Base-by-base conservation (phyloP, 2,329 filamentous ascomycete genomes). In the Fusarium beomiforme region DNA sequence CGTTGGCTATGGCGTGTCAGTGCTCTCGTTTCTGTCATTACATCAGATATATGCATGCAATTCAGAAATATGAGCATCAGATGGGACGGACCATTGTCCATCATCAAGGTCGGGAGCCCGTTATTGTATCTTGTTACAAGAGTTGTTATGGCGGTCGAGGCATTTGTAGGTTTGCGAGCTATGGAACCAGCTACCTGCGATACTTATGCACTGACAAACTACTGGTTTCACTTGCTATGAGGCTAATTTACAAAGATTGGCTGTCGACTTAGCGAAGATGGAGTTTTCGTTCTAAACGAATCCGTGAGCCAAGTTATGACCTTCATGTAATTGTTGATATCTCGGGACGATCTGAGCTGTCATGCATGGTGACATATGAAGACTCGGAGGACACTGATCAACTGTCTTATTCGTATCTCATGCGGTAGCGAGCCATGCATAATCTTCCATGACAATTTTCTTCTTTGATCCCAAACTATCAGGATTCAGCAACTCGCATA, bases 121-220 rank as follows among this genome's bases (percentile, higher is more conserved):
- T 21, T 70, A 9, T 42, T 70, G 19, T 70, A 69, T 54, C 65
- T 68, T 34, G 37, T 31, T 12, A 69, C 60, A 19, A 44, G 67
- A 37, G 46, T 66, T 10, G 21, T 69, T 14, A 70, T 61, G 56
- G 56, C 55, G 12, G 60, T 53, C 12, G 60, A 70, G 51, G 61
- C 55, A 11, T 69, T 69, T 39, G 67, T 53, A 11, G 59, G 59
- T 0, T 47, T 65, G 11, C 29, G 64, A 36, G 64, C 64, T 7
- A 69, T 65, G 59, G 59, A 69, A 21, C 49, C 59, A 8, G 46
- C 36, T 6, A 65, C 59, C 9, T 69, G 69, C 34, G 36, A 65
- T 13, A 53, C 31, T 26, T 60, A 54, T 29, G 44, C 34, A 42
- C 29, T 58, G 9, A 46, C 41, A 4, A 69, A 58, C 17, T 60